These are phyloP conservation scores for Obba rivulosa DNA, from an alignment of 768 basidiomycete genomes.

Conservation along the genomic window DNA sequence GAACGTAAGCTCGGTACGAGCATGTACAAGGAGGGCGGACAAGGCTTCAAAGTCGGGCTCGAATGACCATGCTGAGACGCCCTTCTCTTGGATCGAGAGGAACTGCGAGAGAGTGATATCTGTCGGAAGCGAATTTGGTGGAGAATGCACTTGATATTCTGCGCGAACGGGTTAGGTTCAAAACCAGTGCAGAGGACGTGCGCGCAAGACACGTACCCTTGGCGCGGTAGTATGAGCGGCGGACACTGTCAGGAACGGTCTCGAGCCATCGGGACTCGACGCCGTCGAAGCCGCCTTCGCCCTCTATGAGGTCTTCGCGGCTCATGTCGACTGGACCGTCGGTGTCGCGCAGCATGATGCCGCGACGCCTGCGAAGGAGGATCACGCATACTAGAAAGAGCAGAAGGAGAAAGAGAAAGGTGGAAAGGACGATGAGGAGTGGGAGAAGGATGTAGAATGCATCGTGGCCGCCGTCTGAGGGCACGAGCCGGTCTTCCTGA, in stretches of 20 bases:
- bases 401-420: slow-evolving; percentile 88
- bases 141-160: slow-evolving; percentile 86
- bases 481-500: slow-evolving; percentile 11
- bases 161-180: background rate
- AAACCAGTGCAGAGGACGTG: slow-evolving; percentile 1
- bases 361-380: slow-evolving; percentile 70
- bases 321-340: slow-evolving; percentile 94
- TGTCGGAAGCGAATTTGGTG: slow-evolving; percentile 93
- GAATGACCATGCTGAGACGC: slow-evolving; percentile 98
- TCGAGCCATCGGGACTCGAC: slow-evolving; percentile 95
- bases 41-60: slow-evolving; percentile 98
- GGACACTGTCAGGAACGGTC: slow-evolving; percentile 57
- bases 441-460: slow-evolving; percentile 86
- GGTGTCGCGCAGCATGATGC: slow-evolving; percentile 75
- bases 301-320: slow-evolving; percentile 83
- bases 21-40: slow-evolving; percentile 88
- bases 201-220: slow-evolving; percentile 58
- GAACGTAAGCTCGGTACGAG: slow-evolving; percentile 96
- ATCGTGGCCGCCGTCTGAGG: slow-evolving; percentile 37
- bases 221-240: slow-evolving; percentile 73
- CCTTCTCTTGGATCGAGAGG: slow-evolving; percentile 98
- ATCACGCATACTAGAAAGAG: slow-evolving; percentile 89
- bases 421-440: slow-evolving; percentile 88
- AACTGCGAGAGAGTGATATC: slow-evolving; percentile 99
- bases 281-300: slow-evolving; percentile 90